A percentile compares a stretch with the other conserved stretches of the same genome.
These are phyloP conservation scores for Sabuloglossum arenarium DNA, from an alignment of 495 filamentous ascomycete species.

Conservation along the genomic window DNA sequence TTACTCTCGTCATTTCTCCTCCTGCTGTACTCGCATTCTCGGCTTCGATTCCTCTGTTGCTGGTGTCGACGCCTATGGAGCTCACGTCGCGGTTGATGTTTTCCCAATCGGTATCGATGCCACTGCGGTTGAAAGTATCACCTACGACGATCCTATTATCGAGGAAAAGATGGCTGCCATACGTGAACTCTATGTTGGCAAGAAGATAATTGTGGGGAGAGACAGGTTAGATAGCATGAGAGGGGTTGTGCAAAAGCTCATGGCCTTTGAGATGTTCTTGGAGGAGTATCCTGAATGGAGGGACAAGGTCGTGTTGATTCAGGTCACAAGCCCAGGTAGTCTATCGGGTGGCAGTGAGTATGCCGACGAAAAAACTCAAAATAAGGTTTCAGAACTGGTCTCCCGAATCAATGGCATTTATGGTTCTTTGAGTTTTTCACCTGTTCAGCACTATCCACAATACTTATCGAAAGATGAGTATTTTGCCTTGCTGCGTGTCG, in stretches of 20 bases:
- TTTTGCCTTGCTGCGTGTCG: conserved; percentile 69
- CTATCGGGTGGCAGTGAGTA: conserved; percentile 55
- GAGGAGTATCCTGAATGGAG: conserved; percentile 74
- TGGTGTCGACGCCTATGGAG: conserved; percentile 73
- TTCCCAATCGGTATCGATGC: conserved; percentile 85
- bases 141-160: conserved; percentile 44
- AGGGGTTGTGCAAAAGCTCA: conserved; percentile 79
- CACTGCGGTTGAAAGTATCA: conserved; percentile 41
- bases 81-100: conserved; percentile 70
- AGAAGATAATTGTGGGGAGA: conserved; percentile 86
- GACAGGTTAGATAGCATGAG: conserved; percentile 78
- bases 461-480: conserved; percentile 77
- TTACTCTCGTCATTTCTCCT: conserved; percentile 79
- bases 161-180: conserved; percentile 44
- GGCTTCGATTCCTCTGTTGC: conserved; percentile 61
- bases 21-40: conserved; percentile 73
- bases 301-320: conserved; percentile 81
- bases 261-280: conserved; percentile 79
- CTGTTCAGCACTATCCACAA: conserved; percentile 82
- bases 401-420: conserved; percentile 77
- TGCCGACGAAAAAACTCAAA: conserved; percentile 45
- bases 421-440: conserved; percentile 65
- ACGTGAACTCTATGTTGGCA: conserved; percentile 50
- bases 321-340: conserved; percentile 73
- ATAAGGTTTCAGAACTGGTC: conserved; percentile 70